phyloP scores from a whole-genome alignment of 2,329 filamentous ascomycete species.

The Penicillium sp. region DNA sequence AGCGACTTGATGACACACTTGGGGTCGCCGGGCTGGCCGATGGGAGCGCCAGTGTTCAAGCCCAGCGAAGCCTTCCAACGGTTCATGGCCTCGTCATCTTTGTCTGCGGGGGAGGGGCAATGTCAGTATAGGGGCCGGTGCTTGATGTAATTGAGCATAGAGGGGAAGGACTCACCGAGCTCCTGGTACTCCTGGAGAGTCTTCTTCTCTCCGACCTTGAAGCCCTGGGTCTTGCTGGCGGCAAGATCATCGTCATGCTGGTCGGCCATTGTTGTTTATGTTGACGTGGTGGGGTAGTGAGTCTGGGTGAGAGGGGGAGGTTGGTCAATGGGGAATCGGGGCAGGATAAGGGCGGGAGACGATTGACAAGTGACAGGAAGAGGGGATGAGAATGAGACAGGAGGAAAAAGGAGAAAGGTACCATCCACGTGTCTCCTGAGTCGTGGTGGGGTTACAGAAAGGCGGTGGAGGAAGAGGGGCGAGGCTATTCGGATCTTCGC shows the following conservation, averaged over 20 bases:
- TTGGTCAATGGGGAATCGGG: neutral
- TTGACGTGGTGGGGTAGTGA: slow-evolving; percentile 17
- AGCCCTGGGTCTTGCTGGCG: slow-evolving; percentile 85
- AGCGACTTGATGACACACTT: slow-evolving; percentile 92
- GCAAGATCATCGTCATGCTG: slow-evolving; percentile 74
- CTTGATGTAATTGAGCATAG: neutral
- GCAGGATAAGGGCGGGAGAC: slow-evolving; percentile 1
- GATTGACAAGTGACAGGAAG: slow-evolving; percentile 1
- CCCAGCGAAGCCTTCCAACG: slow-evolving; percentile 97
- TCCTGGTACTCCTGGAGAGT: slow-evolving; percentile 90
- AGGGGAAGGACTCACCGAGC: slow-evolving; percentile 62
- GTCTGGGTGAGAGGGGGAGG: slow-evolving; percentile 3
- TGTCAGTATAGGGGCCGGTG: slow-evolving; percentile 1
- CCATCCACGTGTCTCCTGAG: slow-evolving; percentile 17
- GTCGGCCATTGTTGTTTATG: slow-evolving; percentile 56
- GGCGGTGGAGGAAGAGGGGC: slow-evolving; percentile 29
- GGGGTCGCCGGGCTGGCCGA: slow-evolving; percentile 73
- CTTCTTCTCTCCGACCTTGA: slow-evolving; percentile 99
- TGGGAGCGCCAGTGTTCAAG: slow-evolving; percentile 65
- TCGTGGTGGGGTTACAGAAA: slow-evolving; percentile 28
- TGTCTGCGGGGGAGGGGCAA: slow-evolving; percentile 45
- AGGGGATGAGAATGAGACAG: slow-evolving; percentile 5
- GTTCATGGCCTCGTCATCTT: slow-evolving; percentile 86
- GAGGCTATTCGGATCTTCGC: slow-evolving; percentile 24
- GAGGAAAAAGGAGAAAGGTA: slow-evolving; percentile 5